These are phyloP conservation scores for Xylariales sp. DNA, from an alignment of 2,329 filamentous ascomycete genomes.

Conservation along the genomic window DNA sequence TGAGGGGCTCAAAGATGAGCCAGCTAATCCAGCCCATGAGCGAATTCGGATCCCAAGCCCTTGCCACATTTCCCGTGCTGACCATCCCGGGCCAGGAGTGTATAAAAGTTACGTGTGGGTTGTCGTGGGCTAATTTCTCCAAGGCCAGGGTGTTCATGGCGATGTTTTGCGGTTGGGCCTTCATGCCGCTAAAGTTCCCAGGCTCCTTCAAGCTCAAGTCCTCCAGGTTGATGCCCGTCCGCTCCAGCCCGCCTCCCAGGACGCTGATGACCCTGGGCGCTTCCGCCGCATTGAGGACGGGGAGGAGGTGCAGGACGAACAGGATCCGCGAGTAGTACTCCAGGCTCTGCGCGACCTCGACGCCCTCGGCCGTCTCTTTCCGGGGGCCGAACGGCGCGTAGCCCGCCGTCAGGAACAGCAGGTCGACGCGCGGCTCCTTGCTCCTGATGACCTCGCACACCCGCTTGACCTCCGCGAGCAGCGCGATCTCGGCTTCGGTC, in stretches of 20 bases:
- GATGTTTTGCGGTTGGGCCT: conserved; percentile 25
- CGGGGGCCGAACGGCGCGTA: conserved; percentile 36
- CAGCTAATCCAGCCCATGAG: conserved; percentile 23
- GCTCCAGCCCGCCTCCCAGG: conserved; percentile 27
- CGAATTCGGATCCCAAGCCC: conserved; percentile 20
- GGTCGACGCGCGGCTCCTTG: conserved; percentile 32
- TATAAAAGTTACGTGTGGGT: conserved; percentile 27
- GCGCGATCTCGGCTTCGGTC: conserved; percentile 37
- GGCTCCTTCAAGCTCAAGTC: conserved; percentile 29
- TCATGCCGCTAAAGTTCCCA: conserved; percentile 21
- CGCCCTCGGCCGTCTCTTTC: conserved; percentile 33
- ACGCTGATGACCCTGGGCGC: conserved; percentile 29
- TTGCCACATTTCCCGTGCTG: conserved; percentile 27
- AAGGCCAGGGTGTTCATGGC: conserved; percentile 25
- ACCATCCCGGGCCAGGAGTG: conserved; percentile 31
- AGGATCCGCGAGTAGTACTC: conserved; percentile 40
- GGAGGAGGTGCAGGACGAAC: conserved; percentile 34
- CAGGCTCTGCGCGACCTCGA: conserved; percentile 34
- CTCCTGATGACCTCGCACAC: conserved; percentile 32
- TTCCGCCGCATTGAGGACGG: conserved; percentile 27
- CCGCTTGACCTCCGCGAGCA: conserved; percentile 35
- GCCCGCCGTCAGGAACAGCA: conserved; percentile 39
- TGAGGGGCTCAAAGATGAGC: conserved; percentile 26
- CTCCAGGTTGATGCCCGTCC: conserved; percentile 20
- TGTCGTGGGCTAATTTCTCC: conserved; percentile 25